Evolutionary conservation across 768 basidiomycete genomes (phyloP), one percentile per base, ranked within the genome.

Genomic region (Solioccasus polychromus): DNA sequence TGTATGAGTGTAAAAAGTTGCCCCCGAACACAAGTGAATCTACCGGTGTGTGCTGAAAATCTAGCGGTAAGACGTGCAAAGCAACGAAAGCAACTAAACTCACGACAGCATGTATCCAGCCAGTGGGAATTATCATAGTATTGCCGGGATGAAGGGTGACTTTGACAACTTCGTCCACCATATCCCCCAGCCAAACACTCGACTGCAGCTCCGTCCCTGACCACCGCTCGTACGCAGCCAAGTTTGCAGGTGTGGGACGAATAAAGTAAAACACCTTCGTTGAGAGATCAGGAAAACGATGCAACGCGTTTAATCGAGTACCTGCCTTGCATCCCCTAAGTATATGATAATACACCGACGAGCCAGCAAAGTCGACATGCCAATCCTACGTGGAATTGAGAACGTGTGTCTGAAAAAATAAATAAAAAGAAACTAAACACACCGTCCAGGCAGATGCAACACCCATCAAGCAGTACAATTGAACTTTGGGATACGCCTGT

Each of bases 101-200:
- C 63, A 95, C 93, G 31, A 99, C 95, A 10, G 92, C 92, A 62
- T 99, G 95, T 48, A 98, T 97, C 88, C 95, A 99, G 0, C 95
- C 95, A 1, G 92, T 85, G 2, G 95, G 92, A 42, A 96, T 94
- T 38, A 94, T 89, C 85, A 93, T 88, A 4, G 90, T 93, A 54
- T 92, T 90, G 8, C 90, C 91, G 20, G 76, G 72, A 18, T 71
- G 68, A 45, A 94, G 67, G 50, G 85, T 83, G 9, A 94, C 84
- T 62, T 88, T 93, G 61, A 81, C 79, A 8, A 99, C 96, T 53
- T 91, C 87, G 52, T 96, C 92, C 9, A 84, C 88, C 78, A 90
- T 73, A 58, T 94, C 91, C 5, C 95, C 96, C 5, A 98, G 73
- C 94, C 95, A 99, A 8, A 82, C 78, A 49, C 78, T 80, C 44